These are phyloP conservation scores for Calocybe gangraenosa DNA, from an alignment of 768 basidiomycete genomes.

Conservation along the genomic window DNA sequence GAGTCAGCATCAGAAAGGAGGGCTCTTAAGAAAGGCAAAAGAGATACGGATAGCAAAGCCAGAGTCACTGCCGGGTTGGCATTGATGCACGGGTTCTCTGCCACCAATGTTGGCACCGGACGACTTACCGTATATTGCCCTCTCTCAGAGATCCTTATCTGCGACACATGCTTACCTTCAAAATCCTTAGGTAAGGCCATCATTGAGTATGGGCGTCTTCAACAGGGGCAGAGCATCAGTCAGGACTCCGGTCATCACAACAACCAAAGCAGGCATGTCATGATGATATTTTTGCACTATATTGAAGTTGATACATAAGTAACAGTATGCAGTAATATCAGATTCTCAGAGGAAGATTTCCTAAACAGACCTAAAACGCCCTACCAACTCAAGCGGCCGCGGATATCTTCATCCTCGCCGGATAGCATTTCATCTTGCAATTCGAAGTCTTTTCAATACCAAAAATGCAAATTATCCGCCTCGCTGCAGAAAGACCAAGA, in stretches of 20 bases:
- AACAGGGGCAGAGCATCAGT: slow-evolving; percentile 61
- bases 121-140: slow-evolving; percentile 61
- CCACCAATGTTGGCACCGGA: slow-evolving; percentile 57
- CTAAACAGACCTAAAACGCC: slow-evolving; percentile 5
- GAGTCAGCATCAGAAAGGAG: slow-evolving; percentile 12
- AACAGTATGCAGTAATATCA: neutral
- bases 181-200: slow-evolving; percentile 37
- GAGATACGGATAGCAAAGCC: slow-evolving; percentile 23
- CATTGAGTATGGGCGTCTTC: slow-evolving; percentile 51
- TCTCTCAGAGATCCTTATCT: neutral
- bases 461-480: neutral
- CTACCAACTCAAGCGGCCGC: neutral
- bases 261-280: slow-evolving; percentile 23
- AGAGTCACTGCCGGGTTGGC: slow-evolving; percentile 48
- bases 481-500: neutral
- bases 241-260: slow-evolving; percentile 26
- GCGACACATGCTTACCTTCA: neutral
- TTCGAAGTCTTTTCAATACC: too few relatives aligned
- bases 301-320: neutral
- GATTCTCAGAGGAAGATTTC: slow-evolving; percentile 10
- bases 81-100: slow-evolving; percentile 64
- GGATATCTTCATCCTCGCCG: neutral
- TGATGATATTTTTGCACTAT: neutral
- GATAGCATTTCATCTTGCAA: neutral
- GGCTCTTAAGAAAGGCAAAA: slow-evolving; percentile 19